Evolutionary conservation across 192 early-diverging fungal genomes (phyloP), one percentile per base, ranked within the genome.

Genomic region (Radiomyces spectabilis): DNA sequence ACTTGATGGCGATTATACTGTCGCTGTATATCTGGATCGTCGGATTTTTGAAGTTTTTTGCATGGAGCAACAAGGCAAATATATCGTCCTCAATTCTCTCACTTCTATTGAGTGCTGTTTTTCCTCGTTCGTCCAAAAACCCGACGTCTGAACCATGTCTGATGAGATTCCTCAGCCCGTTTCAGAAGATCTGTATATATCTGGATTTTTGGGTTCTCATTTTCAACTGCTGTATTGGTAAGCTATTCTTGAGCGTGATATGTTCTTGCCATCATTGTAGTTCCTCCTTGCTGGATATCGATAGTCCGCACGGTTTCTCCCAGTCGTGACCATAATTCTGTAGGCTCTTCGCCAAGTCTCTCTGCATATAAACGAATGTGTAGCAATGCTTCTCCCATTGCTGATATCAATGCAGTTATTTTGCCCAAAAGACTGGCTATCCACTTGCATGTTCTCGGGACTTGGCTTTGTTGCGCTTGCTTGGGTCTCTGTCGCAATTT

Each of bases 1-100:
- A 62, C 26, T 62, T 54, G 9, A 62, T 9, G n/a, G 52, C 51
- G 18, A 52, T 62, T 1, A 30, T 62, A 22, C 49, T 62, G 45
- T 62, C 60, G 0, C 44, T 35, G 29, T 27, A 55, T 5, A 55
- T 9, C 5, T 46, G 16, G n/a, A 43, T 45, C 2, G 0, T 26
- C 1, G 18, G 15, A 18, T 50, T 25, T 8, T 22, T 15, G 37
- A 4, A 6, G 9, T 13, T 40, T 49, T 25, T 43, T 8, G 40
- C 24, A 30, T 59, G 57, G 1, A 48, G 46, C 18, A 41, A 5
- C 0, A 61, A n/a, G 2, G 59, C 51, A 37, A 53, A 61, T 0
- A 33, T 18, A 61, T 44, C 2, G 59, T 19, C 25, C 31, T 42
- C 3, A 61, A 26, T 16, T 61, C 59, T 32, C 41, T 25, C 3